These are phyloP conservation scores for Tolypocladium nubicola DNA, from an alignment of 2,329 filamentous ascomycete genomes.

Conservation along the genomic window DNA sequence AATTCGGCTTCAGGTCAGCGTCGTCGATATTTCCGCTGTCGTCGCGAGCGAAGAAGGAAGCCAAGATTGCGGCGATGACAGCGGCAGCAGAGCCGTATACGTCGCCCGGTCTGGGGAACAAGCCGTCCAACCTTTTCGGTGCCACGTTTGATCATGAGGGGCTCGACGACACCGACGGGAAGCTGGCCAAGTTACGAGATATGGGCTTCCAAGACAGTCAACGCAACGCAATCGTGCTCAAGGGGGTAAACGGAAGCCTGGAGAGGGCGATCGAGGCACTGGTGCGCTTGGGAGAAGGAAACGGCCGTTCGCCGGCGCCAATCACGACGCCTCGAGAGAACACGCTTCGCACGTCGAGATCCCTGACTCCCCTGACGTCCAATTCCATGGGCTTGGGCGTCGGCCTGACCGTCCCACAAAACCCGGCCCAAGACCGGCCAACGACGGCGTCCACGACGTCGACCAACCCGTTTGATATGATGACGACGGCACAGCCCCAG, in stretches of 20 bases:
- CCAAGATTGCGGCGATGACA: constrained; percentile 17
- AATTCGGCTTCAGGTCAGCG: constrained; percentile 46
- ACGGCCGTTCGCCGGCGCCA: constrained; percentile 27
- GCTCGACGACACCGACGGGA: constrained; percentile 57
- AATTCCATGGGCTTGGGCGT: constrained; percentile 18
- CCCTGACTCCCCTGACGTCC: constrained; percentile 42
- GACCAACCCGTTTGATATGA: constrained; percentile 59
- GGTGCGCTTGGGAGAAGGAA: constrained; percentile 68
- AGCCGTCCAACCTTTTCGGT: constrained; percentile 59
- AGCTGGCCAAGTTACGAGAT: constrained; percentile 66
- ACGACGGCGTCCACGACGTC: constrained; percentile 35
- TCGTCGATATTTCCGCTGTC: constrained; percentile 60
- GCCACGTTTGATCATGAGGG: constrained; percentile 48
- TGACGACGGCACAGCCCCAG: constrained; percentile 43
- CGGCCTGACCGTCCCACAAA: constrained; percentile 21
- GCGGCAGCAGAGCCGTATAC: constrained; percentile 15
- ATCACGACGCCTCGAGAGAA: constrained; percentile 32
- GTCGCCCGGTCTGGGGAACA: constrained; percentile 40
- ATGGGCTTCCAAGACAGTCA: constrained; percentile 88
- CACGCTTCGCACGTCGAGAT: constrained; percentile 36
- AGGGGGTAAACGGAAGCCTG: constrained; percentile 73
- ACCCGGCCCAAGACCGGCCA: constrained; percentile 18
- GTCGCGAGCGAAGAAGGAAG: constrained; percentile 48
- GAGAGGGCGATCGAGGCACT: constrained; percentile 80
- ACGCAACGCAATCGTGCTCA: constrained; percentile 70